Conservation (phyloP, 169 alveolate genomes). For the Eimeria necatrix region DNA sequence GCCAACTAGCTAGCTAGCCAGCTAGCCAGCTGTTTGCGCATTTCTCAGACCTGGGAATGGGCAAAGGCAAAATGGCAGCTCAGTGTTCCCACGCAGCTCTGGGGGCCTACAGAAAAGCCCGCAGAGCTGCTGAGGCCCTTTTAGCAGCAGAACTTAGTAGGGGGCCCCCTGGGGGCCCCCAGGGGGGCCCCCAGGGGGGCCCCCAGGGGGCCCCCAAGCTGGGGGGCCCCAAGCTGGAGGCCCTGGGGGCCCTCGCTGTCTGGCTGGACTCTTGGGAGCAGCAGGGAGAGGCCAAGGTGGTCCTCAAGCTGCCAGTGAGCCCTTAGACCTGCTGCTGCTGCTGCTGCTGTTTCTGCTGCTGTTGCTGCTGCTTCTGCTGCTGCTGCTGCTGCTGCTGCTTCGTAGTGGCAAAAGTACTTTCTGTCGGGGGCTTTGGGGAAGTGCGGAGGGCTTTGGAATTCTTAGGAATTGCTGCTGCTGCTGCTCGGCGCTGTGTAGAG, state of each 20-base stretch:
- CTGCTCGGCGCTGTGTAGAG: background rate
- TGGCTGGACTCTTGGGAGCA: background rate
- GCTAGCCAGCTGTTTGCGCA: too few species aligned
- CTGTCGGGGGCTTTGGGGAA: too few species aligned
- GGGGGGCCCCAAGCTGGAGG: background rate
- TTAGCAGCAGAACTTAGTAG: background rate
- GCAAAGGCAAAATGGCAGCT: slow-evolving; percentile 93
- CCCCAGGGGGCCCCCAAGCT: background rate
- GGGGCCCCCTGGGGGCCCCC: too few species aligned
- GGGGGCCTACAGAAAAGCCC: slow-evolving; percentile 84
- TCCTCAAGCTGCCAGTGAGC: background rate
- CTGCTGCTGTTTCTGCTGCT: too few species aligned
- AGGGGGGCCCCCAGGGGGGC: too few species aligned
- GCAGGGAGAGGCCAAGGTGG: background rate
- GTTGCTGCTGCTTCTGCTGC: too few species aligned
- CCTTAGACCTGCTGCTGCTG: too few species aligned
- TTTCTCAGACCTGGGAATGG: slow-evolving; percentile 88
- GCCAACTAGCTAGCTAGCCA: too few species aligned
- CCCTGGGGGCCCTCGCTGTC: background rate
- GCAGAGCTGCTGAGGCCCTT: background rate
- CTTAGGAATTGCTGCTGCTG: background rate
- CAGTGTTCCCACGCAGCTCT: slow-evolving; percentile 92
- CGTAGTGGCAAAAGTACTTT: too few species aligned
- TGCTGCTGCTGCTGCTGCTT: too few species aligned
- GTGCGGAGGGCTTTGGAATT: background rate